A percentile compares a stretch with the other conserved stretches of the same genome.
Conservation (phyloP, 768 basidiomycete genomes). For the Fibroporia radiculosa region DNA sequence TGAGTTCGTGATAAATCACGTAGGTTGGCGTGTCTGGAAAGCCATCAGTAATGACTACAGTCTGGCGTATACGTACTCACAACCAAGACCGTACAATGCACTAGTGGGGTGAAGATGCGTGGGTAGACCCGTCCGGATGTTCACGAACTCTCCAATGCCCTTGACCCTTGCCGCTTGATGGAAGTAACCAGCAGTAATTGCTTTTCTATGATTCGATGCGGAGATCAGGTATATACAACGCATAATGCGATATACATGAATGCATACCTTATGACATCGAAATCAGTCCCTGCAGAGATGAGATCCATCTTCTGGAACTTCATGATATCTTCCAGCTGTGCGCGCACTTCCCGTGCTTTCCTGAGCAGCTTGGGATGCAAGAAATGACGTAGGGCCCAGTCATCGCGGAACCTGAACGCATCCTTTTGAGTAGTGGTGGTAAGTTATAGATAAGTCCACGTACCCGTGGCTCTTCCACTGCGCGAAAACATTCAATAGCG, state of each 20-base stretch:
- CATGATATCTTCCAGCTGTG: constrained; percentile 98
- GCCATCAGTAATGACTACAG: constrained; percentile 1
- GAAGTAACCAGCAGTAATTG: constrained; percentile 96
- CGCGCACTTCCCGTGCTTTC: constrained; percentile 92
- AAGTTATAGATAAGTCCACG: constrained; percentile 21
- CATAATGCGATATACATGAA: background rate
- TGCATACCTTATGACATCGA: constrained; percentile 72
- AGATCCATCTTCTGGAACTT: constrained; percentile 97
- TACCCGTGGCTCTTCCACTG: constrained; percentile 98
- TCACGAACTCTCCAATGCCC: constrained; percentile 98
- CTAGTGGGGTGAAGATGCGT: constrained; percentile 97
- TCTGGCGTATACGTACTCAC: constrained; percentile 36
- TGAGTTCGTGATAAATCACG: constrained; percentile 94
- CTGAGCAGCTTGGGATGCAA: constrained; percentile 92
- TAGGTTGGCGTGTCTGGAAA: constrained; percentile 85
- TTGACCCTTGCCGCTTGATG: constrained; percentile 98
- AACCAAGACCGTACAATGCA: constrained; percentile 92
- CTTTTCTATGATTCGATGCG: constrained; percentile 57
- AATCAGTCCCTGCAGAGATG: constrained; percentile 89
- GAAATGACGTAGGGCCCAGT: constrained; percentile 94
- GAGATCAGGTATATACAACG: background rate
- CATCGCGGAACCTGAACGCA: constrained; percentile 69
- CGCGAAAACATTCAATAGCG: constrained; percentile 90
- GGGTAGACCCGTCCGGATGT: constrained; percentile 89
- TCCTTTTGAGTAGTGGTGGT: background rate